Evolutionary conservation across 495 filamentous ascomycete species (phyloP), one percentile per base, ranked within the genome.

Genomic region (Schizothecium vesticola): DNA sequence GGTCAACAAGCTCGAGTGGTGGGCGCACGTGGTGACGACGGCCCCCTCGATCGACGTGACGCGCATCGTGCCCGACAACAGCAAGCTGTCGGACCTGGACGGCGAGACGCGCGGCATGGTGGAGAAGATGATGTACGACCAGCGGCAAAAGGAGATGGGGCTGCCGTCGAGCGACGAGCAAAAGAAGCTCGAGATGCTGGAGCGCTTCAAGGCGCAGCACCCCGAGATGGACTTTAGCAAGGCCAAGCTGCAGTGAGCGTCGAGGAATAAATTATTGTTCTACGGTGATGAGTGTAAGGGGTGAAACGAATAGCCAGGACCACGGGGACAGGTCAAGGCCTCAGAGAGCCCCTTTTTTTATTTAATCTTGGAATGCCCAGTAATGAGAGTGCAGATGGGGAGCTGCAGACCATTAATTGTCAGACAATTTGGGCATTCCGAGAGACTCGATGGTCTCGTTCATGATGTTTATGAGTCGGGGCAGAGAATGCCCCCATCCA

Each of bases 71-170:
- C 95, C 95, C 22, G 95, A 99, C 82, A 94, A 91, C 76, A 91
- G 87, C 70, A 95, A 91, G 75, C 81, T 99, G 72, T 86, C 90
- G 67, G 95, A 99, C 80, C 81, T 99, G 67, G 96, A 99, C 75
- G 94, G 96, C 63, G 92, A 97, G 86, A 99, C 95, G 69, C 86
- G 95, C 68, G 84, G 72, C n/a, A 97, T 99, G 94, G 95, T 99
- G 56, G 95, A 99, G 89, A 99, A 99, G 86, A 98, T 99, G 95
- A 99, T 99, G 95, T 99, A 85, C 73, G 95, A 99, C 81, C 95
- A 99, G 86, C 84, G 91, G 59, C 93, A 97, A 85, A 98, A 98
- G 87, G 95, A 97, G 84, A 83, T 73, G 70, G 95, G 95, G 8
- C 86, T 89, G 76, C 90, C 91, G 72, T 92, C 88, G 24, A 95